phyloP scores from a whole-genome alignment of 2,329 filamentous ascomycete species.

The Acephala macrosclerotiorum region DNA sequence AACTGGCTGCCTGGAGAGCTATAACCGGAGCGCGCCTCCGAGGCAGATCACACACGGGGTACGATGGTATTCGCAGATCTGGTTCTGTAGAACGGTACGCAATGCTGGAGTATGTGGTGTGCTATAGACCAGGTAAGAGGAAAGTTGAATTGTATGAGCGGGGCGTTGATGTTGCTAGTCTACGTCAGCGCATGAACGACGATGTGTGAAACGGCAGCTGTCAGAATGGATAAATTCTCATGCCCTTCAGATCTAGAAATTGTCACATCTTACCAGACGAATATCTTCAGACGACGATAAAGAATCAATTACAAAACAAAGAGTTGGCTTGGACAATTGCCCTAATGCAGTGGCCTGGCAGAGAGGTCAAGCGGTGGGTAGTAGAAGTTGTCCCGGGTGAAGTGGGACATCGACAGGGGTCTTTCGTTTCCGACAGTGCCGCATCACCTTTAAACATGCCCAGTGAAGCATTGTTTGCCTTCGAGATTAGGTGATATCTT shows the following conservation, averaged over 20 bases:
- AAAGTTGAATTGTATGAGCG: constrained; percentile 30
- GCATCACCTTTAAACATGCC: constrained; percentile 11
- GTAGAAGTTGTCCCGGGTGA: constrained; percentile 21
- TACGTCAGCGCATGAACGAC: constrained; percentile 42
- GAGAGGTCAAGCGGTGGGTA: constrained; percentile 18
- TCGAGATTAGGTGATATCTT: constrained; percentile 9
- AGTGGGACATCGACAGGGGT: constrained; percentile 32
- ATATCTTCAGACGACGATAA: constrained; percentile 19
- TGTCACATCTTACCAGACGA: constrained; percentile 33
- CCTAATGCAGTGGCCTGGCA: constrained; percentile 7
- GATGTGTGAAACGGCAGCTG: constrained; percentile 36
- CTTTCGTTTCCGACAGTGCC: constrained; percentile 27
- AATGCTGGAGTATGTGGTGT: constrained; percentile 21
- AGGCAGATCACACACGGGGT: constrained; percentile 27
- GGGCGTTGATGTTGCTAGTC: constrained; percentile 42
- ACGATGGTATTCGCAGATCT: constrained; percentile 25
- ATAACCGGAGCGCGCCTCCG: constrained; percentile 24
- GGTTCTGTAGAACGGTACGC: constrained; percentile 15
- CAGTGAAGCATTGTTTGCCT: constrained; percentile 4
- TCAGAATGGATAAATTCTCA: constrained; percentile 32
- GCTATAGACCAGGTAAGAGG: constrained; percentile 34
- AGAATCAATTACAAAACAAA: constrained; percentile 22
- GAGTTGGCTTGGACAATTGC: constrained; percentile 4
- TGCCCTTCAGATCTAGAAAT: constrained; percentile 13
- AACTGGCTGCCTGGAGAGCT: constrained; percentile 33